Conservation (phyloP, 805 yeast species). For the Candida morakotiae region DNA sequence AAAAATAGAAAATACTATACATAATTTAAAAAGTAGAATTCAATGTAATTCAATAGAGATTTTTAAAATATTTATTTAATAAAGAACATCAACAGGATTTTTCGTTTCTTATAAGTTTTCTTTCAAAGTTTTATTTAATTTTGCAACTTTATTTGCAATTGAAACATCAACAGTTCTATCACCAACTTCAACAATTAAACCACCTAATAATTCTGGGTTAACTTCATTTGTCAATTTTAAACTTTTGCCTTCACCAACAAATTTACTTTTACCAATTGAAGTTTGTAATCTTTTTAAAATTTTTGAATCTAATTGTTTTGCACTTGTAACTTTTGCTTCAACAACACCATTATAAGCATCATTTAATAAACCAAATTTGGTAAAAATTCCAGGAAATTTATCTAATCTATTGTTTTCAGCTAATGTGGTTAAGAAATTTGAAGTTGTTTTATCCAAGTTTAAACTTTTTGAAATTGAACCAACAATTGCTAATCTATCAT, state of each 20-base stretch:
- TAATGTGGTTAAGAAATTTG: constrained; percentile 77
- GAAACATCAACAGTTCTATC: constrained; percentile 96
- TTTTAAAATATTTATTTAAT: no score
- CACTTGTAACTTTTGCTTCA: constrained; percentile 89
- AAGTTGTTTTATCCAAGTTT: constrained; percentile 62
- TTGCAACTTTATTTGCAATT: constrained; percentile 76
- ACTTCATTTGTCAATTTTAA: constrained; percentile 79
- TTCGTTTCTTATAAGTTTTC: constrained; percentile 78
- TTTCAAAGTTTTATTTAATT: constrained; percentile 80
- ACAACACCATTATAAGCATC: constrained; percentile 90
- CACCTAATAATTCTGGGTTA: constrained; percentile 91
- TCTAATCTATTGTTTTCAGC: constrained; percentile 93
- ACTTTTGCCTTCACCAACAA: constrained; percentile 83
- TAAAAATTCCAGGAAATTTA: constrained; percentile 59
- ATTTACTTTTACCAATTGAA: constrained; percentile 71
- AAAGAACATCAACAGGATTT: no score
- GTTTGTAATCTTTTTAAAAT: constrained; percentile 72
- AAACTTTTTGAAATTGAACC: constrained; percentile 48
- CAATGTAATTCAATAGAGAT: no score
- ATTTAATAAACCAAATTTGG: constrained; percentile 70
- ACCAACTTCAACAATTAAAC: constrained; percentile 91
- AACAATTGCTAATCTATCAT: constrained; percentile 71
- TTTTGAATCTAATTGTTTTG: constrained; percentile 78
- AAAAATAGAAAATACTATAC: no score
- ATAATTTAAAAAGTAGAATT: no score